phyloP scores from a whole-genome alignment of 139 green algal species.

The Pseudopediastrum boryanum region DNA sequence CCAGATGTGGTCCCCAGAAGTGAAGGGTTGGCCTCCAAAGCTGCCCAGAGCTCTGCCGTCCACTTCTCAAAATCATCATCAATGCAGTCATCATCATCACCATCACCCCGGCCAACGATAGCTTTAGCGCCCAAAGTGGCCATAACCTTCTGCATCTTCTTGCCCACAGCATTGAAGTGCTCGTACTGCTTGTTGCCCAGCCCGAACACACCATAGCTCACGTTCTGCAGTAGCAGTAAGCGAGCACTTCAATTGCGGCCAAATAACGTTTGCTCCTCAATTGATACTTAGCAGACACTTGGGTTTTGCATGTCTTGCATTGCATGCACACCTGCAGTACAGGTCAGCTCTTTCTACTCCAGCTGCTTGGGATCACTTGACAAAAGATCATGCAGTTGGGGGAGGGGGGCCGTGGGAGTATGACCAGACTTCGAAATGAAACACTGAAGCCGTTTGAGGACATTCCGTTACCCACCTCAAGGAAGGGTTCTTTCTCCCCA shows the following conservation, averaged over 20 bases:
- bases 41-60: conserved; percentile 63
- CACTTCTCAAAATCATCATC: conserved; percentile 96
- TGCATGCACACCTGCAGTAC: too few species aligned
- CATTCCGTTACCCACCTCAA: conserved; percentile 70
- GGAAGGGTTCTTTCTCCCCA: conserved; percentile 46
- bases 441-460: too few species aligned
- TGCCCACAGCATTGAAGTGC: conserved; percentile 93
- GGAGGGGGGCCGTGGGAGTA: too few species aligned
- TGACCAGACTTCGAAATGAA: too few species aligned
- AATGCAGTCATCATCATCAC: conserved; percentile 91
- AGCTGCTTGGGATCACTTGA: too few species aligned
- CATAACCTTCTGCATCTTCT: conserved; percentile 77
- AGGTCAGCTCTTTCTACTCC: too few species aligned
- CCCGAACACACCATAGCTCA: conserved; percentile 90
- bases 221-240: conserved; percentile 48
- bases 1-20: conserved; percentile 49
- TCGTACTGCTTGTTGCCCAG: conserved; percentile 99
- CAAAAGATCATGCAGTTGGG: too few species aligned
- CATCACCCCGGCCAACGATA: conserved; percentile 74
- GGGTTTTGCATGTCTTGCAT: too few species aligned
- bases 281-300: too few species aligned
- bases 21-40: conserved; percentile 57
- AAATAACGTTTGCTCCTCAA: too few species aligned
- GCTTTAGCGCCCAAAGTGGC: conserved; percentile 66
- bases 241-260: too few species aligned